Evolutionary conservation across 441 rosid species (phyloP).

Genomic region (Dalechampia spathulata): DNA sequence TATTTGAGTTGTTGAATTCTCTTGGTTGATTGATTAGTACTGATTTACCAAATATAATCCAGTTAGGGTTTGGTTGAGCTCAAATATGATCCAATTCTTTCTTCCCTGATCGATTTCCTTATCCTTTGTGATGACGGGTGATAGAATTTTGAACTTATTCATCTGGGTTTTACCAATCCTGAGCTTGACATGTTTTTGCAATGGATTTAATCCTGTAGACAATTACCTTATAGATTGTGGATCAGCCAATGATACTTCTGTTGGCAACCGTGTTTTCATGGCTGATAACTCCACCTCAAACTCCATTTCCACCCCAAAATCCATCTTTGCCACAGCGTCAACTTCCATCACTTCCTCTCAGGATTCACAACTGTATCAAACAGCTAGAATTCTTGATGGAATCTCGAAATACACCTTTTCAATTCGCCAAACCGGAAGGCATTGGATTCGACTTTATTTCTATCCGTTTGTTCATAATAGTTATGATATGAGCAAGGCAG

Average conservation of each 20-base stretch:
- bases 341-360: conserved; percentile 25
- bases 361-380: conserved; percentile 45
- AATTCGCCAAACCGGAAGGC: conserved; percentile 49
- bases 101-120: neutral
- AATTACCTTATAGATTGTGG: conserved; percentile 77
- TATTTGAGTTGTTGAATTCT: neutral
- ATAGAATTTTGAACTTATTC: conserved; percentile 15
- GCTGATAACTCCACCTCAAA: conserved; percentile 60
- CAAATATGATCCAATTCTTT: conserved; percentile 2
- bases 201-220: conserved; percentile 61
- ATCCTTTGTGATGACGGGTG: conserved; percentile 25
- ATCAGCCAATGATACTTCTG: conserved; percentile 44
- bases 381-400: conserved; percentile 61
- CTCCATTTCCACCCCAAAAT: conserved; percentile 43
- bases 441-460: conserved; percentile 89
- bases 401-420: conserved; percentile 58
- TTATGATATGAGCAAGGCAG: conserved; percentile 52
- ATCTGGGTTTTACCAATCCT: conserved; percentile 31
- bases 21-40: neutral
- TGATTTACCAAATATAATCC: conserved; percentile 8
- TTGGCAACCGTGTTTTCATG: conserved; percentile 48
- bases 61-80: conserved; percentile 14
- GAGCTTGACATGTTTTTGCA: conserved; percentile 35
- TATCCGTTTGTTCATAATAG: conserved; percentile 44
- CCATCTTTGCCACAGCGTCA: conserved; percentile 33